Evolutionary conservation across 352 stramenopile species (phyloP), one percentile per base, ranked within the genome.

Genomic region (Globisporangium mamillatum): DNA sequence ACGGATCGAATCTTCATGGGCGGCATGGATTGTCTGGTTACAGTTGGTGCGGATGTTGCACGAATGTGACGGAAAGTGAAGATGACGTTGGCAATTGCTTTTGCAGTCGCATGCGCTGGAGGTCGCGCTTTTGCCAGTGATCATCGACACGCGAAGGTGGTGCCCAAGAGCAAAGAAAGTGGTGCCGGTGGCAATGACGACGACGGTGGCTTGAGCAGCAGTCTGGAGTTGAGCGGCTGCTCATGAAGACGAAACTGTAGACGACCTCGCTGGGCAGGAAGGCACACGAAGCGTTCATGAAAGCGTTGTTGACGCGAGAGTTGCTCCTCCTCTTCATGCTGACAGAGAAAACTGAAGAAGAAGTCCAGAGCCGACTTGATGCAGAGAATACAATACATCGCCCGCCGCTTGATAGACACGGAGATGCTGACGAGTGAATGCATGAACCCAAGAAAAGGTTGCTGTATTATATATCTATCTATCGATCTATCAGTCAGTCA

Each of bases 291-390:
- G 41, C 41, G 4, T n/a, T 4, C 14, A 48, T 7, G 41, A n/a
- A n/a, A 48, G 41, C 4, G 16, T 20, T 48, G 41, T n/a, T 48
- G 16, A n/a, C 20, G 16, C 14, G 14, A 48, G 14, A n/a, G 41
- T 7, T 48, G 14, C 16, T 48, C 41, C 41, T 48, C 41, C 41
- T 20, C 41, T 8, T 9, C 41, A 48, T 5, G 14, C 6, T 18
- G 5, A 48, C 4, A 16, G 20, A n/a, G 41, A 48, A 48, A 48
- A 4, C 41, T 8, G 14, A 48, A 48, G 14, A 4, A 4, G 20
- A 48, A 48, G 16, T 48, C 41, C 41, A 48, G 41, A 8, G 1
- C 16, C 14, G 41, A 18, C 62, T 88, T 5, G 68, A 85, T 34
- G 60, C 16, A 29, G 50, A 61, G 20, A 10, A 56, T 5, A 25